Evolutionary conservation across 192 early-diverging fungal genomes (phyloP).

Genomic region (Irineochytrium annulatum): DNA sequence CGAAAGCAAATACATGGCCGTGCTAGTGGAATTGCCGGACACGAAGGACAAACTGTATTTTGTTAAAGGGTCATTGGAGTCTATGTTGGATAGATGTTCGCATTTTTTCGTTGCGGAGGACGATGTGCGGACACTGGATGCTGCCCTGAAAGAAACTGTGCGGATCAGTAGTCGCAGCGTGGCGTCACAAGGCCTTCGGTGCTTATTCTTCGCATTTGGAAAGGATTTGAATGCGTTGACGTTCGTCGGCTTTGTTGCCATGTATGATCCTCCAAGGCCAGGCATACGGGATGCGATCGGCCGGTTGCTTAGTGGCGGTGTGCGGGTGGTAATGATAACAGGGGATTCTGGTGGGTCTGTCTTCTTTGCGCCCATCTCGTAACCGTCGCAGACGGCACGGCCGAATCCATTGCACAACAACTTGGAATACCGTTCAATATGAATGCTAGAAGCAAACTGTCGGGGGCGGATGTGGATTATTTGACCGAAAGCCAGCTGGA

Average conservation of each 20-base stretch:
- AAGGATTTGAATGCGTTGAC: slow-evolving; percentile 44
- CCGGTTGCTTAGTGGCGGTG: slow-evolving; percentile 68
- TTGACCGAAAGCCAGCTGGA: slow-evolving; percentile 32
- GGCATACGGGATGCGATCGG: slow-evolving; percentile 73
- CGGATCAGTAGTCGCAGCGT: slow-evolving; percentile 59
- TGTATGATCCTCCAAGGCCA: slow-evolving; percentile 88
- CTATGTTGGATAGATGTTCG: slow-evolving; percentile 67
- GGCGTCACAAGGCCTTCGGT: slow-evolving; percentile 74
- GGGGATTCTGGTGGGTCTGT: slow-evolving; percentile 80
- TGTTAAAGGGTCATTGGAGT: slow-evolving; percentile 85
- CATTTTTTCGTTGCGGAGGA: slow-evolving; percentile 55
- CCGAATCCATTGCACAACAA: slow-evolving; percentile 79
- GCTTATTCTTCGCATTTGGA: slow-evolving; percentile 81
- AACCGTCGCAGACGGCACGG: slow-evolving; percentile 65
- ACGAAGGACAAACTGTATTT: slow-evolving; percentile 43
- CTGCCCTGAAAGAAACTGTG: slow-evolving; percentile 51
- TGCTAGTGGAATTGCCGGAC: slow-evolving; percentile 44
- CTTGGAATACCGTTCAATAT: slow-evolving; percentile 67
- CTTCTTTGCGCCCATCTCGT: neutral
- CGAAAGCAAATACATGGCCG: slow-evolving; percentile 92
- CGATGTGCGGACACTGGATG: slow-evolving; percentile 50
- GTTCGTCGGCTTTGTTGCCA: slow-evolving; percentile 81
- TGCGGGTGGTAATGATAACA: slow-evolving; percentile 95
- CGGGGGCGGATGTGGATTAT: slow-evolving; percentile 41
- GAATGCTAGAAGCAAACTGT: slow-evolving; percentile 28